Conservation (phyloP, 768 basidiomycete species). For the Cubamyces sp. region DNA sequence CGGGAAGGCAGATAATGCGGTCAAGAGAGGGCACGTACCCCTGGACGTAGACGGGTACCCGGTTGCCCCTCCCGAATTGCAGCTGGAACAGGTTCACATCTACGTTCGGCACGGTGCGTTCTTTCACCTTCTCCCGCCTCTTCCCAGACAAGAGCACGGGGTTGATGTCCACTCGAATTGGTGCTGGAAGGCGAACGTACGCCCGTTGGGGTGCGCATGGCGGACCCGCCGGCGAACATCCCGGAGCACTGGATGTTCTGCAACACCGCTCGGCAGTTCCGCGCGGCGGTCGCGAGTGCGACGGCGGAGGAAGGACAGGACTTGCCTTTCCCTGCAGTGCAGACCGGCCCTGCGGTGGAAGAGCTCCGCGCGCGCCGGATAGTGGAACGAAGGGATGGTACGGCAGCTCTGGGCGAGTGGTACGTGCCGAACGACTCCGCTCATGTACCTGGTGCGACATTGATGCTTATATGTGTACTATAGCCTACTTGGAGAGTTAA, state of each 20-base stretch:
- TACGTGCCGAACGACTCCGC: constrained; percentile 36
- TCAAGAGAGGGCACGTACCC: constrained; percentile 27
- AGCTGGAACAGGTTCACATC: constrained; percentile 73
- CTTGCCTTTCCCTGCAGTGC: constrained; percentile 1
- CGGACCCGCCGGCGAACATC: constrained; percentile 62
- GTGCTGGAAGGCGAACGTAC: constrained; percentile 65
- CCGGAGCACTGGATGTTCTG: constrained; percentile 75
- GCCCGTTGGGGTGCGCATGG: constrained; percentile 71
- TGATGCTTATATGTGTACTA: neutral
- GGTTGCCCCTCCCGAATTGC: constrained; percentile 54
- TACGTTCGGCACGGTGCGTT: constrained; percentile 74
- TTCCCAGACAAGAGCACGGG: neutral
- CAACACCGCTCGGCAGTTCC: constrained; percentile 54
- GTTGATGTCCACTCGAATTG: neutral
- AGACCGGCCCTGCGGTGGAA: constrained; percentile 11
- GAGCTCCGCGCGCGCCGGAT: constrained; percentile 47
- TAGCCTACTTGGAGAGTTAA: constrained; percentile 74
- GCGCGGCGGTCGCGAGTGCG: constrained; percentile 46
- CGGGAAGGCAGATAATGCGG: neutral
- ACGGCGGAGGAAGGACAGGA: constrained; percentile 11
- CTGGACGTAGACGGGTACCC: constrained; percentile 67
- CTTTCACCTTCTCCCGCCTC: constrained; percentile 12
- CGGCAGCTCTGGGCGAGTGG: constrained; percentile 63
- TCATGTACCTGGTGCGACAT: neutral
- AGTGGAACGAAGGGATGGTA: constrained; percentile 63